Conservation (phyloP, 1,139 yeast species). For the Geotrichum aggregatum region DNA sequence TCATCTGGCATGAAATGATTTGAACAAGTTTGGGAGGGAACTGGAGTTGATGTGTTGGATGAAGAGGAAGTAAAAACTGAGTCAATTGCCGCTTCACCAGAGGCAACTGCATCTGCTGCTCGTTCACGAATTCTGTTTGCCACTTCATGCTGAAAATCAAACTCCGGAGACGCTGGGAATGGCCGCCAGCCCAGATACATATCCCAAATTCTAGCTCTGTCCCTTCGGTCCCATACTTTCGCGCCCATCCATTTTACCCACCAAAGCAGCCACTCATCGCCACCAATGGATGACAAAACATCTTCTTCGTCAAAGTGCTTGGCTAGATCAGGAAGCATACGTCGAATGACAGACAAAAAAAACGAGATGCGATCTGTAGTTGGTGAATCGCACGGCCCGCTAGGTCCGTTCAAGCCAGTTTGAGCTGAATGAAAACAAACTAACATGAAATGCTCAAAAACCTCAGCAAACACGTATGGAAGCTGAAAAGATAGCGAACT, state of each 20-base stretch:
- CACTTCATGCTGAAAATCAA: conserved; percentile 1
- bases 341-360: conserved; percentile 64
- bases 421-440: conserved; percentile 71
- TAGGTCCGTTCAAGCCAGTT: conserved; percentile 27
- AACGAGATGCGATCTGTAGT: conserved; percentile 61
- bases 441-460: conserved; percentile 70
- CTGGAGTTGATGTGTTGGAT: neutral
- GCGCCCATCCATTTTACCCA: conserved; percentile 94
- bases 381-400: conserved; percentile 30
- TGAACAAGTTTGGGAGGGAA: neutral
- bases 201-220: conserved; percentile 90
- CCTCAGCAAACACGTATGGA: conserved; percentile 46
- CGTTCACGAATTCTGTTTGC: neutral
- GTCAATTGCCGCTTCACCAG: neutral
- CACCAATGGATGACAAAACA: conserved; percentile 54
- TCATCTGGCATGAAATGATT: neutral
- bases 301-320: conserved; percentile 79
- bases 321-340: conserved; percentile 69
- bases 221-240: conserved; percentile 75
- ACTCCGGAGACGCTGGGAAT: conserved; percentile 7
- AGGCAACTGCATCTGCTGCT: neutral
- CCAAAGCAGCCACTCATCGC: conserved; percentile 91
- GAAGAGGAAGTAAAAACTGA: neutral
- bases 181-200: conserved; percentile 71
- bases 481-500: conserved; percentile 21